Base-by-base conservation (phyloP, 2,329 filamentous ascomycete genomes). In the Hypoxylon sp. region DNA sequence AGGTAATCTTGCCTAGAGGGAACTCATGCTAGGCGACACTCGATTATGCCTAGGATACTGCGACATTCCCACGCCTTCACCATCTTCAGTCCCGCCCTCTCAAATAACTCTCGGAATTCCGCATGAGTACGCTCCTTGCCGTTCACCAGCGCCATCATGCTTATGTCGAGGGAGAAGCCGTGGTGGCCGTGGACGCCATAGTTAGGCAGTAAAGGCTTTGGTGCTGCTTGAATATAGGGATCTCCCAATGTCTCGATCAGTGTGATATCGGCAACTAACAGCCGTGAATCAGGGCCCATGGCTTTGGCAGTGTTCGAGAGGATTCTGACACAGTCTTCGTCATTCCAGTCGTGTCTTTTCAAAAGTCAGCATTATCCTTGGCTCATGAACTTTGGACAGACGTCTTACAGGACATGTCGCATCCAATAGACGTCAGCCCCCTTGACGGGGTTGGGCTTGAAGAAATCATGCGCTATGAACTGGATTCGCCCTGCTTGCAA, bases 381-480 rank as follows among this genome's bases (percentile, higher is more conserved):
- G 51, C 37, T 39, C 19, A 50, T 32, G 2, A 6, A 22, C 15
- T 44, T 37, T 6, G 20, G 32, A 26, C 39, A 11, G 17, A 24
- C 6, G 22, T 48, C 62, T 58, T 56, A 68, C 68, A 67, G 53
- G 43, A 66, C 65, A 39, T 67, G 65, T 8, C 65, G 65, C 62
- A 67, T 59, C 62, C 62, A 73, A 62, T 75, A 75, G 20, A 74
- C 57, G 32, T 73, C 68, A 20, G 73, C 73, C 7, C 62, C 67
- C 43, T 68, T 67, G 26, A 71, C 56, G 4, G 73, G 73, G 30
- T 75, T 73, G 7, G 56, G 47, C 43, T 68, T 49, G 65, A 75
- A 74, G 56, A 74, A 75, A 67, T 73, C 64, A 37, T 75, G 73
- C 8, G 55, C 59, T 47, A 71, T 58, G 44, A 73, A 67, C 44